These are phyloP conservation scores for Penicillium fimorum DNA, from an alignment of 495 filamentous ascomycete genomes.

Conservation along the genomic window DNA sequence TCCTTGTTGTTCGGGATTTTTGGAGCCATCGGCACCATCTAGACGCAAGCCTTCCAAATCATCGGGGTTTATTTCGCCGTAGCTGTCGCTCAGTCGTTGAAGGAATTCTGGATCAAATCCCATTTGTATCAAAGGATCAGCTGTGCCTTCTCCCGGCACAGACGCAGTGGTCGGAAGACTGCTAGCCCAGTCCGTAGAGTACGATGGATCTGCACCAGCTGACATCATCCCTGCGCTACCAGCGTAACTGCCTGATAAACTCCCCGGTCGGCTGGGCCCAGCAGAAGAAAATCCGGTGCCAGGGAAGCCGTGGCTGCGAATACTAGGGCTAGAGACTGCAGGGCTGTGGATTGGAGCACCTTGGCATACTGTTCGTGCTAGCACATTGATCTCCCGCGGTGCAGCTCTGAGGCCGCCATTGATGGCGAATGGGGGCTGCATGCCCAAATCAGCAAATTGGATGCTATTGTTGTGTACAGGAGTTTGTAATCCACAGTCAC, in stretches of 20 bases:
- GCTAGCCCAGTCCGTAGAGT: constrained; percentile 43
- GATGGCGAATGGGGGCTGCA: constrained; percentile 43
- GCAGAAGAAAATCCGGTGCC: constrained; percentile 38
- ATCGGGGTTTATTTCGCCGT: constrained; percentile 32
- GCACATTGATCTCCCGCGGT: constrained; percentile 33
- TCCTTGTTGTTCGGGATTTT: constrained; percentile 16
- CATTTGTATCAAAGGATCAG: constrained; percentile 44
- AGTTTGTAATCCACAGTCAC: constrained; percentile 53
- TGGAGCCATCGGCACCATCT: constrained; percentile 13
- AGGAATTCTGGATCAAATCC: constrained; percentile 46
- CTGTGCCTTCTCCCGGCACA: constrained; percentile 25
- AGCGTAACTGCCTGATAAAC: constrained; percentile 42
- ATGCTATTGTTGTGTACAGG: constrained; percentile 35
- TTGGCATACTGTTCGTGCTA: constrained; percentile 26
- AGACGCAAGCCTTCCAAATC: constrained; percentile 27
- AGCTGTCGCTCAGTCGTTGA: constrained; percentile 38
- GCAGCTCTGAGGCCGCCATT: constrained; percentile 31
- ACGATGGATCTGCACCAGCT: constrained; percentile 26
- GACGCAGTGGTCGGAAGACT: constrained; percentile 40
- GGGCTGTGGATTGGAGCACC: constrained; percentile 29
- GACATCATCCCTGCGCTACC: constrained; percentile 38
- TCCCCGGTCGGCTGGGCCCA: constrained; percentile 37
- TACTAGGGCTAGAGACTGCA: constrained; percentile 31
- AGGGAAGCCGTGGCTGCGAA: constrained; percentile 40
- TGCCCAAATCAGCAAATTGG: constrained; percentile 37